Evolutionary conservation across 352 stramenopile species (phyloP).

Genomic region (Pythium dissimile): DNA sequence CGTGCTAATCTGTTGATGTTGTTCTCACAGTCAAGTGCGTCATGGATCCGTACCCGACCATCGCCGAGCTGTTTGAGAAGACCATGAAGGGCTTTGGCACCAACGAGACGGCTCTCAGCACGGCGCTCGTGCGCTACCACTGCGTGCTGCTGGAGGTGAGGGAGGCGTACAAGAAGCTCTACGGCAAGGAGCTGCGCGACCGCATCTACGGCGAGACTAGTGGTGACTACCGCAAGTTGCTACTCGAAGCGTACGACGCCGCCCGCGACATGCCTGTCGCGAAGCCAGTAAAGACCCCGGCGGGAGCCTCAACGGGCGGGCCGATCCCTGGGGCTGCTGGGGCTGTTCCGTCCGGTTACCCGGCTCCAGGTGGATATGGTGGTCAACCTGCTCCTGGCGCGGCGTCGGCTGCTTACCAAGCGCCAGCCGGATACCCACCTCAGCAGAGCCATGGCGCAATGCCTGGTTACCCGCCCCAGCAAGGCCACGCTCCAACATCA

Average conservation of each 20-base stretch:
- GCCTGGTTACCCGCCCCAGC: background rate
- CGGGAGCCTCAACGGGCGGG: background rate
- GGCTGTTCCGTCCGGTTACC: background rate
- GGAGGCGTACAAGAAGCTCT: constrained; percentile 63
- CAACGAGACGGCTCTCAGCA: constrained; percentile 53
- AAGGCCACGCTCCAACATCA: constrained; percentile 1
- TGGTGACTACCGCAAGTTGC: constrained; percentile 60
- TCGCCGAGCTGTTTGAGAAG: constrained; percentile 57
- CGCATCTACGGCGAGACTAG: constrained; percentile 75
- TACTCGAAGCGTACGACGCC: constrained; percentile 65
- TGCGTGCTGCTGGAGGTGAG: constrained; percentile 58
- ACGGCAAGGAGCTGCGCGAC: constrained; percentile 70
- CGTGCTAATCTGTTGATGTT: background rate
- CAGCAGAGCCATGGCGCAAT: background rate
- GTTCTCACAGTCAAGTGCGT: constrained; percentile 29
- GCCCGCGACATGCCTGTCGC: constrained; percentile 35
- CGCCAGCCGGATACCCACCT: background rate
- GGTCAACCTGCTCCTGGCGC: constrained; percentile 10
- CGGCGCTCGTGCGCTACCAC: constrained; percentile 69
- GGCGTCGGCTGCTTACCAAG: background rate
- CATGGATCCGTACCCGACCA: constrained; percentile 60
- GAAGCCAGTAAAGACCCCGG: constrained; percentile 5
- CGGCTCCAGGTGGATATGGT: constrained; percentile 2
- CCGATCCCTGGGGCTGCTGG: constrained; percentile 1
- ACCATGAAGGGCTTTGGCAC: constrained; percentile 73